Evolutionary conservation across 305 asterid species (phyloP).

Genomic region (Fraxinus albicans): DNA sequence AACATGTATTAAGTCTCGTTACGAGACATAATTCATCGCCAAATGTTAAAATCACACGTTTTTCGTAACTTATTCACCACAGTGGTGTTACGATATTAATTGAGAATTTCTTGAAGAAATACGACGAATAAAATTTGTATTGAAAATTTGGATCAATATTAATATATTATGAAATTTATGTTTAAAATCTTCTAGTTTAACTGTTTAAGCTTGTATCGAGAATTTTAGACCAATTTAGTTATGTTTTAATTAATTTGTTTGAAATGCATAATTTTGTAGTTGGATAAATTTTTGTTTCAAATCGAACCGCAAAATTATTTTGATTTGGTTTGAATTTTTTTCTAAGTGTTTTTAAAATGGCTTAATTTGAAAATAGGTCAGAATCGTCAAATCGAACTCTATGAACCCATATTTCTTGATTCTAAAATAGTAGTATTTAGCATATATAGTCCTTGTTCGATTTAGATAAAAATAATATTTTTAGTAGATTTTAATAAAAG

Average conservation of each 20-base stretch:
- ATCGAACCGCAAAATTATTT: background rate
- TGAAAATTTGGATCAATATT: no score
- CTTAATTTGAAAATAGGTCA: background rate
- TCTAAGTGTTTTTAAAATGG: no score
- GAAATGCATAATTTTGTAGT: background rate
- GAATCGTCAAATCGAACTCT: no score
- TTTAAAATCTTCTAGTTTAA: background rate
- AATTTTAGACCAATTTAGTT: background rate
- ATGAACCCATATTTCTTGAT: background rate
- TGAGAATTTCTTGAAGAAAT: no score
- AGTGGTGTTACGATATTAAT: no score
- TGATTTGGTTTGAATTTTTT: background rate
- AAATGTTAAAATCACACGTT: background rate
- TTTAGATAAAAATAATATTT: no score
- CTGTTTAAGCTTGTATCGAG: background rate
- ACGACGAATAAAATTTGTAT: no score
- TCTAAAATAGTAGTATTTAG: background rate
- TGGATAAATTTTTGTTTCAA: background rate
- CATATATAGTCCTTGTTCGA: no score
- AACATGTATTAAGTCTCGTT: background rate
- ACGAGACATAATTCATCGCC: background rate
- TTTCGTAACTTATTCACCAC: no score
- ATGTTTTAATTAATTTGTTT: background rate
- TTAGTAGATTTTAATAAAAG: background rate
- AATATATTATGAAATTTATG: no score